These are phyloP conservation scores for Sporisorium scitamineum DNA, from an alignment of 1,284 basidiomycete species.

Conservation along the genomic window DNA sequence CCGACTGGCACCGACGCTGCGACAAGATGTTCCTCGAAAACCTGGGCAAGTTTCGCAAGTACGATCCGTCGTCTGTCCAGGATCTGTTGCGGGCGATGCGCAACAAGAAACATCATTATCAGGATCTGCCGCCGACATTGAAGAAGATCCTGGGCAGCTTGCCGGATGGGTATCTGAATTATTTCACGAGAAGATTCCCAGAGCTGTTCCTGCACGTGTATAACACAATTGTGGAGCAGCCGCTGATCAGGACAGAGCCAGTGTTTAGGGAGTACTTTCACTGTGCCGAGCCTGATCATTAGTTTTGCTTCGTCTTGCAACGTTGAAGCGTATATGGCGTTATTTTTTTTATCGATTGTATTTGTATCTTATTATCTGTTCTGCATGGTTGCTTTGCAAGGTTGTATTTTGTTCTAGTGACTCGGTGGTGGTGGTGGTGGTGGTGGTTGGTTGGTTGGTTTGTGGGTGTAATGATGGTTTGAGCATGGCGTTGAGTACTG, in stretches of 20 bases:
- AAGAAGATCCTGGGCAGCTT: conserved; percentile 87
- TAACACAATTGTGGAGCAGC: conserved; percentile 76
- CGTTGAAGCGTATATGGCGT: not conserved
- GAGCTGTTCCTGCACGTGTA: conserved; percentile 91
- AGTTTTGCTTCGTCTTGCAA: not conserved
- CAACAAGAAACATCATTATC: conserved; percentile 99
- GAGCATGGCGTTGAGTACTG: not conserved
- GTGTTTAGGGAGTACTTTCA: conserved; percentile 59
- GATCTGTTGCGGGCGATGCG: conserved; percentile 91
- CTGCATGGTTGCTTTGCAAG: not conserved
- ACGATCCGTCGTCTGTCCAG: conserved; percentile 88
- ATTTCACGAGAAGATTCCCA: conserved; percentile 94
- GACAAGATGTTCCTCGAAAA: conserved; percentile 93
- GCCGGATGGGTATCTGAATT: conserved; percentile 90
- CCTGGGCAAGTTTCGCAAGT: conserved; percentile 93
- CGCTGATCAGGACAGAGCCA: conserved; percentile 56
- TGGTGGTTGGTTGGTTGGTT: not conserved
- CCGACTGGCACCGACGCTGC: conserved; percentile 87
- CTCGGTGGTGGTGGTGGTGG: not conserved
- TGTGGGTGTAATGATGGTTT: not conserved
- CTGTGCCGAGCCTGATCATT: conserved; percentile 51
- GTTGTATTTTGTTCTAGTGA: conserved; percentile 1
- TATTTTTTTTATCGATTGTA: conserved; percentile 15
- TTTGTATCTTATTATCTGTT: conserved; percentile 8
- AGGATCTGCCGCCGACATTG: conserved; percentile 89